Base-by-base conservation (phyloP, 768 basidiomycete genomes). In the Serendipita sp. region DNA sequence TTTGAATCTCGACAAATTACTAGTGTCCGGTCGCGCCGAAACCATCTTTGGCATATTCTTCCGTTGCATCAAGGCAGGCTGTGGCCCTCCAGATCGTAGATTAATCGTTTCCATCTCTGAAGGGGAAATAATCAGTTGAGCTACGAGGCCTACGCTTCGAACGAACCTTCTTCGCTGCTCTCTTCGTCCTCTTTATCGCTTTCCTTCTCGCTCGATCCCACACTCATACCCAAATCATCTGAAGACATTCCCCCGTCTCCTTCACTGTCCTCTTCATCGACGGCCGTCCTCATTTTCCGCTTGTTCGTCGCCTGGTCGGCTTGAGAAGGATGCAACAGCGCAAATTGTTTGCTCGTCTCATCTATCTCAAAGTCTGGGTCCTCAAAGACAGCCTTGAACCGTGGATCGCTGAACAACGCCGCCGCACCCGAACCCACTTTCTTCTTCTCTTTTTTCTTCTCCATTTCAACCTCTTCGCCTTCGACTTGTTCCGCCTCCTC, bases 341-440 rank as follows among this genome's bases (percentile, higher is more conserved):
- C 88, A 73, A 80, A 98, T 76, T 98, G 96, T 70, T 89, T 79
- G 68, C 79, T 89, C 46, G 76, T 81, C 76, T 93, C 89, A 74
- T 98, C 95, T 68, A 99, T 89, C 70, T 87, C 81, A 73, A 91
- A 99, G 65, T 89, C 89, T 2, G 91, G 86, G 71, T 96, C 85
- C 75, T 90, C 84, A 74, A 96, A 99, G 44, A 99, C 80, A 51
- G 83, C 86, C 65, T 85, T 79, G 81, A 98, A 99, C 64, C 96
- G 87, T 64, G 86, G 84, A 74, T 99, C 96, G n/a, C 51, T 76
- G 83, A 68, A 95, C 84, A 66, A 95, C 73, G 63, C 74, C 85
- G 46, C 67, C 15, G 54, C n/a, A n/a, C n/a, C n/a, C 68, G 64
- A 30, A 64, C 66, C 32, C 41, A 28, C 65, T 67, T 10, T 44